A percentile compares a stretch with the other conserved stretches of the same genome.
These are phyloP conservation scores for Corylus americana DNA, from an alignment of 306 rosid species.

Conservation along the genomic window DNA sequence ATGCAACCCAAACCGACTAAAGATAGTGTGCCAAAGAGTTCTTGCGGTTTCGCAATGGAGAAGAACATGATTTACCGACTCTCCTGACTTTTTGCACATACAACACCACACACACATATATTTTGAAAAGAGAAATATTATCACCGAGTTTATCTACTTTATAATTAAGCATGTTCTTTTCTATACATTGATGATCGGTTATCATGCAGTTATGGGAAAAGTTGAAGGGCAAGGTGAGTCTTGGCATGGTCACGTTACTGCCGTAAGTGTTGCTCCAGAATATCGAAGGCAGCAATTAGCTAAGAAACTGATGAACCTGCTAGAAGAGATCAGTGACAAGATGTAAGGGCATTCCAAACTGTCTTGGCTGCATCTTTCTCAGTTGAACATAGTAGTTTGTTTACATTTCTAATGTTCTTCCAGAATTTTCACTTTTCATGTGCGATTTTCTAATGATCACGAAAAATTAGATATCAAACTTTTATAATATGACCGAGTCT, in stretches of 20 bases:
- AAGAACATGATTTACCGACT: too few relatives aligned
- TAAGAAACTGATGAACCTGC: conserved; percentile 91
- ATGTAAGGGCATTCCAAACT: conserved; percentile 46
- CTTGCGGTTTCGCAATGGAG: too few relatives aligned
- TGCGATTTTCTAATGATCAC: not conserved
- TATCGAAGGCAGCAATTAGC: conserved; percentile 96
- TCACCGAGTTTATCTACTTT: not conserved
- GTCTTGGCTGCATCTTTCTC: not conserved
- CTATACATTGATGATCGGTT: not conserved
- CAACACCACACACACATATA: too few relatives aligned
- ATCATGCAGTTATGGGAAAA: conserved; percentile 92
- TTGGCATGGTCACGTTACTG: conserved; percentile 99
- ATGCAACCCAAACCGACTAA: too few relatives aligned
- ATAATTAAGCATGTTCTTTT: not conserved
- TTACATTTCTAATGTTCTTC: not conserved
- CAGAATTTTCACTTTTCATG: not conserved
- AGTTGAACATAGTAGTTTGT: not conserved
- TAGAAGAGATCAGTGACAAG: conserved; percentile 89
- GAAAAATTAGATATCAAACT: not conserved
- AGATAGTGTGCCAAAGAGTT: too few relatives aligned
- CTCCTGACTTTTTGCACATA: too few relatives aligned
- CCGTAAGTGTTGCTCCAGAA: conserved; percentile 89
- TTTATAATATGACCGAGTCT: not conserved
- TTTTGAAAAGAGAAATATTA: too few relatives aligned
- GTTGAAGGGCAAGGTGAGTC: conserved; percentile 99